Conservation (phyloP, 2,329 filamentous ascomycete genomes). For the Aspergillus pseudoviridinutans region DNA sequence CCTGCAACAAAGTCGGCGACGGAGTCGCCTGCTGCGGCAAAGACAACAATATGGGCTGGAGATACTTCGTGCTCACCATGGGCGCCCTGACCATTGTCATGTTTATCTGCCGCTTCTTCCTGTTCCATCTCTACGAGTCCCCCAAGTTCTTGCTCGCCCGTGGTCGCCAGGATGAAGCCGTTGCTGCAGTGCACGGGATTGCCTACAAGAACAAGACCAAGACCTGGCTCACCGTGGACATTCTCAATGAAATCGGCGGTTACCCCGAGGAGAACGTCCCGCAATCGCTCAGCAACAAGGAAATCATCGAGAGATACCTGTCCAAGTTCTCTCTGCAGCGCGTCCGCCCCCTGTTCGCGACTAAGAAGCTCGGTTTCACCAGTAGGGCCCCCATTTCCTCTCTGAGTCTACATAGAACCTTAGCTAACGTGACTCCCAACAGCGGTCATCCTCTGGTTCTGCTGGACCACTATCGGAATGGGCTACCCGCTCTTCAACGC, state of each 20-base stretch:
- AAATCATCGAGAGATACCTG: conserved; percentile 58
- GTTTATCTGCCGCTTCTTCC: conserved; percentile 73
- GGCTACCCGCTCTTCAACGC: conserved; percentile 86
- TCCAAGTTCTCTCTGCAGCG: conserved; percentile 64
- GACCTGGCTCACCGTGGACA: conserved; percentile 73
- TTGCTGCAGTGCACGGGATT: conserved; percentile 74
- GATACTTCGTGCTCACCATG: conserved; percentile 67
- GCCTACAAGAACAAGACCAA: conserved; percentile 65
- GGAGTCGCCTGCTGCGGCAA: conserved; percentile 40
- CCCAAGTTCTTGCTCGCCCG: conserved; percentile 76
- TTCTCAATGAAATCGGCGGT: conserved; percentile 53
- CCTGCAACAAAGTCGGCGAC: conserved; percentile 27
- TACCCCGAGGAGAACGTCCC: conserved; percentile 40
- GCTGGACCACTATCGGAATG: conserved; percentile 79
- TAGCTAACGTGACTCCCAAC: conserved; percentile 45
- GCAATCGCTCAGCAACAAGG: conserved; percentile 38
- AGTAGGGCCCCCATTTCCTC: conserved; percentile 36
- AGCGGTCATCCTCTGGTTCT: conserved; percentile 64
- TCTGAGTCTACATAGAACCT: not conserved
- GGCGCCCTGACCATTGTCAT: conserved; percentile 70
- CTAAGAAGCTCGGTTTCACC: conserved; percentile 45
- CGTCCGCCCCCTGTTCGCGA: conserved; percentile 60
- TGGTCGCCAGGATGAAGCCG: conserved; percentile 73
- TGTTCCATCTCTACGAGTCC: conserved; percentile 80
- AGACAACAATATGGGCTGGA: conserved; percentile 67